A percentile compares a stretch with the other conserved stretches of the same genome.
Evolutionary conservation across 345 rosid species (phyloP).

Genomic region (Psidium friedrichsthalianum): DNA sequence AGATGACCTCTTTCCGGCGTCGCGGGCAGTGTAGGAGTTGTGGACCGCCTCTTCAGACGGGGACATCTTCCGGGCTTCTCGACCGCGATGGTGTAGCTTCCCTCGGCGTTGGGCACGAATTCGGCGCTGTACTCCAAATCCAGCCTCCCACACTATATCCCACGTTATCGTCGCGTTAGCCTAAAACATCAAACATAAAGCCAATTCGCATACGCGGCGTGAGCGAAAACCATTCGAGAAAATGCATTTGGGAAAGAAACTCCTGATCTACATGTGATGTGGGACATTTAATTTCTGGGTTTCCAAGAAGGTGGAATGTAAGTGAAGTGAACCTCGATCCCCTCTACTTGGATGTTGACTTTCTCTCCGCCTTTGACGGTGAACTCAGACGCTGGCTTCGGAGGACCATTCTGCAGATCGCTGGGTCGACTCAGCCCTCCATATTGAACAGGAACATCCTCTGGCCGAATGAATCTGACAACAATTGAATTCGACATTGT

Average conservation of each 20-base stretch:
- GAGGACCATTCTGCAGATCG: constrained; percentile 51
- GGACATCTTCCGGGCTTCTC: constrained; percentile 54
- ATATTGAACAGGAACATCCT: constrained; percentile 83
- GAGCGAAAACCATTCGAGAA: neutral
- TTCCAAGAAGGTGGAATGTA: neutral
- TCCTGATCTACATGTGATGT: neutral
- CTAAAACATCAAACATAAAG: constrained; percentile 38
- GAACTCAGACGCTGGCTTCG: constrained; percentile 88
- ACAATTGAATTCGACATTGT: neutral
- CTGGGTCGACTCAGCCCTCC: constrained; percentile 76
- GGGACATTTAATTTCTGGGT: neutral
- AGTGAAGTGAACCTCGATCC: constrained; percentile 57
- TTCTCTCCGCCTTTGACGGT: constrained; percentile 87
- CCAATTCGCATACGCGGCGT: neutral
- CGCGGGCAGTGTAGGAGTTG: constrained; percentile 61
- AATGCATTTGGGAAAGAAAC: neutral
- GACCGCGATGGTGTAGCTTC: constrained; percentile 71
- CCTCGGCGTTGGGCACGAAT: constrained; percentile 72
- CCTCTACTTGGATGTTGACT: constrained; percentile 96
- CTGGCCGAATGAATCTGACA: constrained; percentile 74
- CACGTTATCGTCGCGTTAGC: constrained; percentile 82
- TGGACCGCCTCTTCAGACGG: constrained; percentile 61
- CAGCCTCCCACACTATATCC: constrained; percentile 97
- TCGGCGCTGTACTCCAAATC: constrained; percentile 95
- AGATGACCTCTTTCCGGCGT: constrained; percentile 79